Percentiles rank a stretch among this genome's conserved stretches.
phyloP scores from a whole-genome alignment of 2,329 filamentous ascomycete genomes.

The Alternaria ethzedia region DNA sequence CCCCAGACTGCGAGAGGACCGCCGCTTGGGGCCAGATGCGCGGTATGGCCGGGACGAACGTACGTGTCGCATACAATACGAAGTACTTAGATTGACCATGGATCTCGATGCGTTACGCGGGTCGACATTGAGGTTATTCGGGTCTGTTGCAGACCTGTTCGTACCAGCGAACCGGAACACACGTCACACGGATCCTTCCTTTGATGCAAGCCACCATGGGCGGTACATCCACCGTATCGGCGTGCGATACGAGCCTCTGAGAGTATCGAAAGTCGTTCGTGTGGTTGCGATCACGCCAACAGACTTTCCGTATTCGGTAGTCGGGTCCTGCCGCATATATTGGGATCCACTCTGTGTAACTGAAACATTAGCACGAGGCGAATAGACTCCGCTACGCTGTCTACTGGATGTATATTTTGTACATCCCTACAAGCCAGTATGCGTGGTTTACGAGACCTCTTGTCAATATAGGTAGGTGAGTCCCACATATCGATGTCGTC shows the following conservation, averaged over 20 bases:
- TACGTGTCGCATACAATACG: not conserved
- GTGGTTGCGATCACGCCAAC: not conserved
- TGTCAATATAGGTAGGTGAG: not conserved
- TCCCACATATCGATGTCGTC: not conserved
- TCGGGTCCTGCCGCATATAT: not conserved
- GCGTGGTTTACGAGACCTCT: not conserved
- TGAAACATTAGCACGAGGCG: not conserved
- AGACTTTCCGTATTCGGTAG: not conserved
- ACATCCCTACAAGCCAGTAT: not conserved
- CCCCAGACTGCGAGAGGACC: not conserved
- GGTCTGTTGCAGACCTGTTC: not conserved
- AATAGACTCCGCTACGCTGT: not conserved
- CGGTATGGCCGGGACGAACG: not conserved
- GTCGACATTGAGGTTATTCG: not conserved
- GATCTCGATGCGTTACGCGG: not conserved
- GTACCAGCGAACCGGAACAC: not conserved
- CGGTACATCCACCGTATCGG: not conserved
- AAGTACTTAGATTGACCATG: not conserved
- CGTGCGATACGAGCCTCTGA: not conserved
- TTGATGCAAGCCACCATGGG: not conserved
- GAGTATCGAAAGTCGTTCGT: not conserved
- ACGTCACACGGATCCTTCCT: not conserved
- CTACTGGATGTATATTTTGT: not conserved
- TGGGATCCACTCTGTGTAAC: not conserved
- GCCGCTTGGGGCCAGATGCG: not conserved